phyloP scores from a whole-genome alignment of 177 flowering plant species.

The Vitis hybrid region DNA sequence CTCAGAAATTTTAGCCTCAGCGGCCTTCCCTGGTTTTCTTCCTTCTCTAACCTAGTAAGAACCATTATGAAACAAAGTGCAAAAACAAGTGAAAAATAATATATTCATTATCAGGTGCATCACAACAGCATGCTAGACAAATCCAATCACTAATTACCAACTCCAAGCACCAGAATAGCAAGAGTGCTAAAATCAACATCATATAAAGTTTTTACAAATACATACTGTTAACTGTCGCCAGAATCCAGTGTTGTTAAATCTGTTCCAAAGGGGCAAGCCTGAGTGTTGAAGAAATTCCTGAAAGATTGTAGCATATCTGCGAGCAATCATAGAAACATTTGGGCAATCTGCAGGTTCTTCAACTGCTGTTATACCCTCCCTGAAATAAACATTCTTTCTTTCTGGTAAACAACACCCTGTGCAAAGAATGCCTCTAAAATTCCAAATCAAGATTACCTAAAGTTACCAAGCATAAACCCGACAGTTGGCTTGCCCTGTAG shows the following conservation, averaged over 20 bases:
- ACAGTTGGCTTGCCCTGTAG: slow-evolving; percentile 77
- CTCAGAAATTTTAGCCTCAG: slow-evolving; percentile 40
- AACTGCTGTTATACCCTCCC: slow-evolving; percentile 95
- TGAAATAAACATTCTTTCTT: slow-evolving; percentile 25
- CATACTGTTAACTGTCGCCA: slow-evolving; percentile 95
- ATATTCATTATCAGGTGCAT: not conserved
- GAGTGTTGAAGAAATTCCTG: slow-evolving; percentile 80
- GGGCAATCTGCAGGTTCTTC: slow-evolving; percentile 83
- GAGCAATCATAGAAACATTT: slow-evolving; percentile 72
- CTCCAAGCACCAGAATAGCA: not conserved
- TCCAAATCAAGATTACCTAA: slow-evolving; percentile 54
- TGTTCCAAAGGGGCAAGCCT: slow-evolving; percentile 78
- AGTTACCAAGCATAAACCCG: slow-evolving; percentile 94
- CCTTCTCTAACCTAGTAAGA: slow-evolving; percentile 85
- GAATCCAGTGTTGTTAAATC: slow-evolving; percentile 81
- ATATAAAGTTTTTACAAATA: slow-evolving; percentile 2
- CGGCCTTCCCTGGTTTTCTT: slow-evolving; percentile 34
- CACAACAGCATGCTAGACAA: not conserved
- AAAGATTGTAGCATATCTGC: slow-evolving; percentile 73
- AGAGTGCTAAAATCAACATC: not conserved
- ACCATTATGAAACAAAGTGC: not conserved
- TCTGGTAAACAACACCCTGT: slow-evolving; percentile 4
- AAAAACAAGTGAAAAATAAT: not conserved
- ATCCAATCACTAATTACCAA: not conserved
- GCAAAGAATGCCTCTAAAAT: slow-evolving; percentile 1